Conservation (phyloP, 768 basidiomycete species). For the Amanita pallidorosea region DNA sequence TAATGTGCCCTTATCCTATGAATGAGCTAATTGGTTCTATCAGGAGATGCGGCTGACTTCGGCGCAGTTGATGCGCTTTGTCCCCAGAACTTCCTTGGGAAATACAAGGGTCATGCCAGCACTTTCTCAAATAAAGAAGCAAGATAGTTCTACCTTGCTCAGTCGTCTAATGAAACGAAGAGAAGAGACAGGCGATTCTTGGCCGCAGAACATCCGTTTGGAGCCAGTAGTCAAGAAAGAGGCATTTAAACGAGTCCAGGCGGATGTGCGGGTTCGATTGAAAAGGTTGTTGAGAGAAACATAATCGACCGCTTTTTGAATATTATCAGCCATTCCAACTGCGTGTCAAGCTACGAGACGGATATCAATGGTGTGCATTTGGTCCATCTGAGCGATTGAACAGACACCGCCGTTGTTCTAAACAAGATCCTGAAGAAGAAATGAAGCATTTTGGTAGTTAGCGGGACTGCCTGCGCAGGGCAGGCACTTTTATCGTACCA, state of each 20-base stretch:
- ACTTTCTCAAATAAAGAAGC: slow-evolving; percentile 23
- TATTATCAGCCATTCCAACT: not conserved
- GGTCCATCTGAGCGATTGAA: not conserved
- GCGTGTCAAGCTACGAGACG: not conserved
- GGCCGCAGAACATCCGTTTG: slow-evolving; percentile 36
- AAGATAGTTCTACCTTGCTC: slow-evolving; percentile 23
- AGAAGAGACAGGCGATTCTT: slow-evolving; percentile 20
- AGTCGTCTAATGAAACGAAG: slow-evolving; percentile 24
- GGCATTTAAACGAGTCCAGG: slow-evolving; percentile 24
- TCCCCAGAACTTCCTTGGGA: slow-evolving; percentile 23
- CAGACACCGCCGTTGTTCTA: no score
- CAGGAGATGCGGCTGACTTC: slow-evolving; percentile 25
- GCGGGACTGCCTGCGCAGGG: no score
- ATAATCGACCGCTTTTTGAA: slow-evolving; percentile 10
- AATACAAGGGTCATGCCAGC: slow-evolving; percentile 20
- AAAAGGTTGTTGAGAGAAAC: slow-evolving; percentile 34
- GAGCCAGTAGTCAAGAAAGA: slow-evolving; percentile 32
- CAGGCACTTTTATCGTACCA: no score
- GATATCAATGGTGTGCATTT: not conserved
- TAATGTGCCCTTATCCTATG: not conserved
- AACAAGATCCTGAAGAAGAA: no score
- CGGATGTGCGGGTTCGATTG: slow-evolving; percentile 24
- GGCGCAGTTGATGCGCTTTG: slow-evolving; percentile 23
- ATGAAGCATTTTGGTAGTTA: no score
- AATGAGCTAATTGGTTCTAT: not conserved